Evolutionary conservation across 1,139 yeast species (phyloP).

Genomic region (Debaryomyces udenii): DNA sequence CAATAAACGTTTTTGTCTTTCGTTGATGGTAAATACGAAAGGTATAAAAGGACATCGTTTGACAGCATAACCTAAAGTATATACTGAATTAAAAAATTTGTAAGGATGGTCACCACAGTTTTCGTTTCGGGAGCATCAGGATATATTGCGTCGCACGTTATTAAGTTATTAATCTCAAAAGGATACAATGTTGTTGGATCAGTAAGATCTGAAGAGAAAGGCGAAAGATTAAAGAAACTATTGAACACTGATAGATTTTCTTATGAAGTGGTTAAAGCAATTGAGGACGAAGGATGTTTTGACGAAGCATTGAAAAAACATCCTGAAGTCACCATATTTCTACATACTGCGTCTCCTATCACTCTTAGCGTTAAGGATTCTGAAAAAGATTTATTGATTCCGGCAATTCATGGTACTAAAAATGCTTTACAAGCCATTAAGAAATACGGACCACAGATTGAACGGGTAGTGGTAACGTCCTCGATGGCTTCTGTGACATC

Average conservation of each 20-base stretch:
- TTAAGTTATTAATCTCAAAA: constrained; percentile 28
- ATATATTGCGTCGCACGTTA: constrained; percentile 40
- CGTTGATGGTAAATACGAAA: too few species aligned
- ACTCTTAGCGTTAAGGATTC: constrained; percentile 29
- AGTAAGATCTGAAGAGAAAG: constrained; percentile 55
- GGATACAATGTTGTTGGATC: constrained; percentile 61
- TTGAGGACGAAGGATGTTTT: constrained; percentile 51
- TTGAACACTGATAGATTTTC: constrained; percentile 36
- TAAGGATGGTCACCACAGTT: too few species aligned
- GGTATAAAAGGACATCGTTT: too few species aligned
- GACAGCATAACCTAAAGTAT: too few species aligned
- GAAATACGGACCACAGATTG: constrained; percentile 29
- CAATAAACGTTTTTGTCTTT: too few species aligned
- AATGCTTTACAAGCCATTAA: constrained; percentile 32
- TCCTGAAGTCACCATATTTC: constrained; percentile 52
- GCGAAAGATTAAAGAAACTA: constrained; percentile 39
- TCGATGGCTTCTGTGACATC: constrained; percentile 25
- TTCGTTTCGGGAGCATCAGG: constrained; percentile 45
- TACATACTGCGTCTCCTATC: constrained; percentile 50
- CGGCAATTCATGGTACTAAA: constrained; percentile 37
- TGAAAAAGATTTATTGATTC: constrained; percentile 32
- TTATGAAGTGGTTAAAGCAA: constrained; percentile 54
- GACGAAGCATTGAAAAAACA: constrained; percentile 50
- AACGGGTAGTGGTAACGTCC: constrained; percentile 30
- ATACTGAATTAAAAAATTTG: too few species aligned